Percentiles rank a stretch among this genome's conserved stretches.
Conservation (phyloP, 768 basidiomycete genomes). For the Rickenella mellea region DNA sequence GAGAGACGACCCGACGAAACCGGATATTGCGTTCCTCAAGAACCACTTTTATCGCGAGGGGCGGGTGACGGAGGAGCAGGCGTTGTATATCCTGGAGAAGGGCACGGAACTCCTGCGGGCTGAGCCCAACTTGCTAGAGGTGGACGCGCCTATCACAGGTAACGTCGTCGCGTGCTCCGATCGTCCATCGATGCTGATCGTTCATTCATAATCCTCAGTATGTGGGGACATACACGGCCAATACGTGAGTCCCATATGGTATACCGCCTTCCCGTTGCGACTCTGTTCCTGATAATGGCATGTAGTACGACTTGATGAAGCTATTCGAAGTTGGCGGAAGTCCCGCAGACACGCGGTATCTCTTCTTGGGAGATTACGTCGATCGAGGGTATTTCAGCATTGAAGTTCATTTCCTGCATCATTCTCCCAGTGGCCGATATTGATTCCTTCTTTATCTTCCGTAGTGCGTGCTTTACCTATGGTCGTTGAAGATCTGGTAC, state of each 20-base stretch:
- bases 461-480: slow-evolving; percentile 97
- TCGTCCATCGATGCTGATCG: slow-evolving; percentile 1
- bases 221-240: slow-evolving; percentile 99
- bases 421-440: slow-evolving; percentile 6
- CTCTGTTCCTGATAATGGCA: slow-evolving; percentile 1
- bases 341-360: slow-evolving; percentile 87
- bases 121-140: slow-evolving; percentile 86
- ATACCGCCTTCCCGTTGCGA: slow-evolving; percentile 4
- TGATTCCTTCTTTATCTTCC: slow-evolving; percentile 2
- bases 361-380: slow-evolving; percentile 90
- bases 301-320: slow-evolving; percentile 89
- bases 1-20: slow-evolving; percentile 74
- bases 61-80: slow-evolving; percentile 87
- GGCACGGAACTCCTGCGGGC: slow-evolving; percentile 73
- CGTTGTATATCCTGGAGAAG: slow-evolving; percentile 84
- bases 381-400: slow-evolving; percentile 92
- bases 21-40: slow-evolving; percentile 93
- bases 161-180: slow-evolving; percentile 15
- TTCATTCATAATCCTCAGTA: slow-evolving; percentile 37
- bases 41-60: slow-evolving; percentile 99
- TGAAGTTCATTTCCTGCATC: slow-evolving; percentile 41
- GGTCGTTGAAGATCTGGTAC: slow-evolving; percentile 99
- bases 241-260: slow-evolving; percentile 59
- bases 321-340: slow-evolving; percentile 90
- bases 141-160: slow-evolving; percentile 98